Evolutionary conservation across 140 eudicot genomes (phyloP), one percentile per base, ranked within the genome.

Genomic region (Erigeron philadelphicus): DNA sequence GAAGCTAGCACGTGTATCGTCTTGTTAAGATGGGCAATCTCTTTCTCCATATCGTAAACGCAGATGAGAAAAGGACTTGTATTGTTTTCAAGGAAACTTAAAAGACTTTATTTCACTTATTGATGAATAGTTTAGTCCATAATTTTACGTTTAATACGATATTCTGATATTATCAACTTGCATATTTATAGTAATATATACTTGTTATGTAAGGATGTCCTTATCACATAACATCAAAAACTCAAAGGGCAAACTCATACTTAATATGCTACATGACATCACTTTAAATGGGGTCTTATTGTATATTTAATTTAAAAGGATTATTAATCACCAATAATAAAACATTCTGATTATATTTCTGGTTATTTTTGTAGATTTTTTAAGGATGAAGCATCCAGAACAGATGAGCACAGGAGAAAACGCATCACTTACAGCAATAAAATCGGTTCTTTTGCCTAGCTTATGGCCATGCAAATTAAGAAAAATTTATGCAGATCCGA

Each of bases 381-480:
- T 89, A 15, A 85, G 80, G 58, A 76, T 93, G 81, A 93, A 86
- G 83, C 85, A 87, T 66, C 85, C 89, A 4, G 82, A 76, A 62
- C 85, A 79, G 43, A 45, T 78, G 35, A 78, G 64, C 63, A 15
- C 79, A 6, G 75, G 76, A 67, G 82, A 87, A 66, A 89, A 81
- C 61, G 35, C 84, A 1, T 43, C 85, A 48, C 66, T 77, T 38
- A 77, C 91, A 31, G 82, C 68, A 6, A 49, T 83, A 8, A 85
- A 85, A 74, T 72, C 87, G 0, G 79, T 66, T 5, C 42, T 75
- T 56, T 47, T 84, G 58, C 82, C 85, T 0, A 91, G 84, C 45
- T 67, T 77, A 31, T 77, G 81, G 87, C 76, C 85, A 5, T 59
- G 74, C 74, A 89, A 87, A 71, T 61, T 70, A 35, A 73, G 86